Conservation (phyloP, 148 eudicot species). For the Pharnaceum exiguum region DNA sequence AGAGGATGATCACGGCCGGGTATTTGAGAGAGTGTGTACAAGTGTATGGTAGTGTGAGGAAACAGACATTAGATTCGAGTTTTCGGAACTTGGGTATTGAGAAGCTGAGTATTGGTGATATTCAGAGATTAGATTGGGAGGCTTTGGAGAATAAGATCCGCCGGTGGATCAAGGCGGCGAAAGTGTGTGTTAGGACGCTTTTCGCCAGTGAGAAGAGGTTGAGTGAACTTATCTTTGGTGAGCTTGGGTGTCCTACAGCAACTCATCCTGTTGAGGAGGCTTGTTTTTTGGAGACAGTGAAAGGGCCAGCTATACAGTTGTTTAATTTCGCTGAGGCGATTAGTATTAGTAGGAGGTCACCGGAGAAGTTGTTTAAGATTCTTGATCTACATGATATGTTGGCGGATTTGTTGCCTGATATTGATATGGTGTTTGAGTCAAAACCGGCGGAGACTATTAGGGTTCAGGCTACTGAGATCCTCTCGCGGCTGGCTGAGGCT, state of each 20-base stretch:
- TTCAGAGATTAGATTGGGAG: constrained; percentile 58
- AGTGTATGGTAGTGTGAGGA: constrained; percentile 68
- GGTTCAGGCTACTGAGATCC: constrained; percentile 70
- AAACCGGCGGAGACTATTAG: constrained; percentile 57
- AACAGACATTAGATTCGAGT: constrained; percentile 46
- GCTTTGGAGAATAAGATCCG: constrained; percentile 61
- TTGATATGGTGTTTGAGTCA: constrained; percentile 59
- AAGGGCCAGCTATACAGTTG: constrained; percentile 61
- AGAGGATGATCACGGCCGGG: constrained; percentile 67
- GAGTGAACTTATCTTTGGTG: constrained; percentile 54
- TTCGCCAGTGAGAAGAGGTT: constrained; percentile 66
- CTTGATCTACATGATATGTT: constrained; percentile 73
- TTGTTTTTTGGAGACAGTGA: constrained; percentile 67
- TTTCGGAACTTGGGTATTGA: constrained; percentile 60
- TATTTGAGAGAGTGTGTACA: constrained; percentile 70
- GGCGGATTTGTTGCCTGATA: constrained; percentile 66
- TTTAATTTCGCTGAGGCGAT: constrained; percentile 74
- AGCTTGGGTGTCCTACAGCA: too few relatives aligned
- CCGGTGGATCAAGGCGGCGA: constrained; percentile 72
- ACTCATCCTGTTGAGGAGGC: constrained; percentile 21
- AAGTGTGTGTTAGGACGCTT: constrained; percentile 53
- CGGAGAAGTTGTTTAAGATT: constrained; percentile 83
- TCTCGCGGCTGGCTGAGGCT: constrained; percentile 76
- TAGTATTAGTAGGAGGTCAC: constrained; percentile 63
- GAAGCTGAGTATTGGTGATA: constrained; percentile 59